Evolutionary conservation across 192 early-diverging fungal genomes (phyloP).

Genomic region (Umbelopsis sp.): DNA sequence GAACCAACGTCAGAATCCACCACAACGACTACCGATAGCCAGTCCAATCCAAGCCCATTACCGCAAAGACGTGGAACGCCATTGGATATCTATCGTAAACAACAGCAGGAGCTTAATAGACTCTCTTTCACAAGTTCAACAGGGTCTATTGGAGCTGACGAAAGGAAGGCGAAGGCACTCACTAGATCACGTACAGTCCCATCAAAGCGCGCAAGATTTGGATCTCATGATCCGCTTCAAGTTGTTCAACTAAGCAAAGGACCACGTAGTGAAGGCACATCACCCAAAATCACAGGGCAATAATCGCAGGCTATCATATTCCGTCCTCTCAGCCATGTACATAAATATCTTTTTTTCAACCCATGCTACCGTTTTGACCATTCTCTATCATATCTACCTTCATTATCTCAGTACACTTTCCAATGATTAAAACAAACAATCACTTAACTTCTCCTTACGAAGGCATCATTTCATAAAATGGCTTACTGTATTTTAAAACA

Average conservation of each 20-base stretch:
- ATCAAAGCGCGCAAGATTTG: conserved; percentile 28
- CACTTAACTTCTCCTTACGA: too few species aligned
- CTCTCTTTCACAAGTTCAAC: not conserved
- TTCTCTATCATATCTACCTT: too few species aligned
- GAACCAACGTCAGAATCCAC: not conserved
- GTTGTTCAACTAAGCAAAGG: conserved; percentile 26
- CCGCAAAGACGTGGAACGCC: conserved; percentile 10
- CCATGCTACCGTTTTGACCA: not conserved
- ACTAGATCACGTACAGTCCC: conserved; percentile 29
- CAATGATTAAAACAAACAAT: too few species aligned
- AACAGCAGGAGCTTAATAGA: conserved; percentile 5
- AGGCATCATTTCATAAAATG: too few species aligned
- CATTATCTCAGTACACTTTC: too few species aligned
- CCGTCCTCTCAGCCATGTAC: not conserved
- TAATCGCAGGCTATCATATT: not conserved
- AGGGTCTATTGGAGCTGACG: not conserved
- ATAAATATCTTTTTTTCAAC: not conserved
- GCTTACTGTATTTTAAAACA: too few species aligned
- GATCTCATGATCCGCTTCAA: conserved; percentile 32
- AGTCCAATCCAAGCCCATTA: not conserved
- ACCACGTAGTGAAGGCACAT: conserved; percentile 8
- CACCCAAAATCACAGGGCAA: not conserved
- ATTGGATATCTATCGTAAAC: conserved; percentile 11
- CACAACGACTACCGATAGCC: not conserved
- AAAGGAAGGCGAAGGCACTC: conserved; percentile 1